Base-by-base conservation (phyloP, 805 yeast genomes). In the Kuraishia piskuri region DNA sequence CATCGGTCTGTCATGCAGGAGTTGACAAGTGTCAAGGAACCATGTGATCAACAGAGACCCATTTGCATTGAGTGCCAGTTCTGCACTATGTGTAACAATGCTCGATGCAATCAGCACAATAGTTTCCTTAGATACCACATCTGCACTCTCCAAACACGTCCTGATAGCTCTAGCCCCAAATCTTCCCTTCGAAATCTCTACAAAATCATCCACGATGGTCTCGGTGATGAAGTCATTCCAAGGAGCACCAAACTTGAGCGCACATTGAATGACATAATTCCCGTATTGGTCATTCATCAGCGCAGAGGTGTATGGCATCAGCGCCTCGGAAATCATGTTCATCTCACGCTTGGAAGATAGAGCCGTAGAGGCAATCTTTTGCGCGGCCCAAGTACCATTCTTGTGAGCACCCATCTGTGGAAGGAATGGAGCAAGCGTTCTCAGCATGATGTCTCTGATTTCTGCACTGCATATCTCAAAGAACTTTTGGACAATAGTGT, bases 321-420 rank as follows among this genome's bases (percentile, higher is more conserved):
- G 76, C 46, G 90, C 80, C 23, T 79, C 73, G 8, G 85, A 83
- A 48, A 94, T 87, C 50, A 86, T 65, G 60, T 75, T 70, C 66
- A 81, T 85, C 61, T 83, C 88, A 50, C 80, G 76, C 48, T 76
- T 82, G 50, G 82, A 82, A 57, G 76, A 69, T 19, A 62, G 60
- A 3, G 90, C 86, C 48, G 84, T 83, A 58, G 83, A 86, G 60
- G 94, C 90, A 68, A 94, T 85, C 68, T 92, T 94, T 68, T 94
- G 99, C 22, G 96, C 96, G 1, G 97, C 98, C 99, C 99, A 94
- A 4, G 99, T 94, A 57, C 99, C 99, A 67, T 94, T 94, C 64
- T 94, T 94, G 71, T 94, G 99, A 53, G 90, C 85, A 61, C 97
- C 94, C 76, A 92, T 86, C 60, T 90, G 95, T 1, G 97, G 88